Conservation (phyloP, 371 early-diverging fungal species). For the Mucor velutinosus region DNA sequence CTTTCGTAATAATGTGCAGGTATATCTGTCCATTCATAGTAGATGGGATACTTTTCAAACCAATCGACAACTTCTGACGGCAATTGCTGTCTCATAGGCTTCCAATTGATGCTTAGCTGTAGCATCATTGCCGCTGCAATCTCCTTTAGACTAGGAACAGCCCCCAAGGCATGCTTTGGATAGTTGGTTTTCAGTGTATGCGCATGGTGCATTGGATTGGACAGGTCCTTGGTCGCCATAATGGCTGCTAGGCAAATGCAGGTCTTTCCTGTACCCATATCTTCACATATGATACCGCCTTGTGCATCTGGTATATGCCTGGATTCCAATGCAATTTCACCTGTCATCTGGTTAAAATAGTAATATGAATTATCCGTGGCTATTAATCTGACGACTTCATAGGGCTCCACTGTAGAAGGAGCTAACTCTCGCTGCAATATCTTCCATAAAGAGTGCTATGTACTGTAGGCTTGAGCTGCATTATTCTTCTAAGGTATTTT, state of each 20-base stretch:
- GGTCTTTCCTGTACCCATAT: constrained; percentile 84
- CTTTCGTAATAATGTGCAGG: constrained; percentile 22
- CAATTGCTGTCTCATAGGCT: constrained; percentile 34
- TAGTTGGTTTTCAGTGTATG: neutral
- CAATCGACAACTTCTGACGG: constrained; percentile 22
- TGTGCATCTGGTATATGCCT: constrained; percentile 41
- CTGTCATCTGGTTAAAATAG: constrained; percentile 37
- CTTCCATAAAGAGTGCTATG: constrained; percentile 62
- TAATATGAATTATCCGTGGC: constrained; percentile 43
- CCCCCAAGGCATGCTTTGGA: neutral
- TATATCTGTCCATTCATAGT: constrained; percentile 43
- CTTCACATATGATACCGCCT: constrained; percentile 80
- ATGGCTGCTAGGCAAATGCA: constrained; percentile 70
- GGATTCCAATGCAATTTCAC: constrained; percentile 21
- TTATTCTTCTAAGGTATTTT: neutral
- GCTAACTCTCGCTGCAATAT: constrained; percentile 64
- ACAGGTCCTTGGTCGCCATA: constrained; percentile 58
- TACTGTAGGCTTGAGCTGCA: neutral
- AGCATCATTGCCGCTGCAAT: constrained; percentile 42
- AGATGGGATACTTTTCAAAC: constrained; percentile 47
- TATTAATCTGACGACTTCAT: constrained; percentile 33
- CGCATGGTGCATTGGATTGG: constrained; percentile 18
- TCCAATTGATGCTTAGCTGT: constrained; percentile 44
- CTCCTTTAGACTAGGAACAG: constrained; percentile 25
- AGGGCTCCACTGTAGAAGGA: constrained; percentile 48